Evolutionary conservation across 768 basidiomycete genomes (phyloP), one percentile per base, ranked within the genome.

Genomic region (Boletus reticulatus): DNA sequence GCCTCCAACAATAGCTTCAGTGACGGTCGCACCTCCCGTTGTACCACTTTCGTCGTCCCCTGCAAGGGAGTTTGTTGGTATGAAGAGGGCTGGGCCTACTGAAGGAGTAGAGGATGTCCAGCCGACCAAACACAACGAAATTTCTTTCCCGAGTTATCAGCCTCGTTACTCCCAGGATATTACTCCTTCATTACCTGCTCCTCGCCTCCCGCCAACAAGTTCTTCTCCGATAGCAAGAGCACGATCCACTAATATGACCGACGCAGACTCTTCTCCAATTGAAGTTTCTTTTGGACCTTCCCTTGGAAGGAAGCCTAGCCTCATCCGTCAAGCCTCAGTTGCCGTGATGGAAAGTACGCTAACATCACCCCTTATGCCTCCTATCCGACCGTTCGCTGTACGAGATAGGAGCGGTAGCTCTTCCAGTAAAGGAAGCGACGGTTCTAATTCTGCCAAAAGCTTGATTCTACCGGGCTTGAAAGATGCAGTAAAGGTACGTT

Each of bases 401-500:
- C 72, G 81, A 43, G 77, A 78, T 46, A 73, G 81, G 45, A 81
- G 78, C 36, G 81, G 80, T 5, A 80, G 77, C 53, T 76, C 80
- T 24, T 73, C 75, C 2, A 77, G 78, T 50, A 65, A 70, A 61
- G 63, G 72, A 53, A 67, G 76, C 52, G 65, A 76, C n/a, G 67
- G 64, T 14, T 60, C 63, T 50, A 63, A 52, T 52, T 66, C 67
- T 17, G 46, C 63, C 43, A 63, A 63, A 52, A 64, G 64, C 52
- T 60, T 76, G 37, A 73, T 75, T 24, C 70, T 84, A 0, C 85
- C 86, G 2, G 86, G 83, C 4, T 72, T 89, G 32, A 89, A 85
- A 64, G 88, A 91, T 63, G 84, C 87, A 17, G 70, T 89, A 27
- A 89, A 89, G 82, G 88, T 85, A 67, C 32, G 20, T 29, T 41